Evolutionary conservation across 768 basidiomycete genomes (phyloP), one percentile per base, ranked within the genome.

Genomic region (Tulasnella sp.): DNA sequence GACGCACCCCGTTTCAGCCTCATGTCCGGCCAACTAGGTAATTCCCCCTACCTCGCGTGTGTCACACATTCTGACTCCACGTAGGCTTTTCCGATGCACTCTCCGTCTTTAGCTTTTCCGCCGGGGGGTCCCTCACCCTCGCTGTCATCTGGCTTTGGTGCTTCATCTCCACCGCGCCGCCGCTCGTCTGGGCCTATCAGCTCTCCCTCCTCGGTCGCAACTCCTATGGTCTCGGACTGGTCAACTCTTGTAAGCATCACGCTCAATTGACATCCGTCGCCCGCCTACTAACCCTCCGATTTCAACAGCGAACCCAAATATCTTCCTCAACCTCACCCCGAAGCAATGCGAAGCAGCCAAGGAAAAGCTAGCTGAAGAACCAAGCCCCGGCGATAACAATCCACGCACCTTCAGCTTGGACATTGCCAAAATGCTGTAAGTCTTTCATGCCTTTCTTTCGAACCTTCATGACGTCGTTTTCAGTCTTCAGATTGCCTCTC

Each of bases 371-470:
- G 31, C 21, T 17, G 14, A 21, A 12, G 29, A 8, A n/a, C 31
- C 36, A 7, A 15, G 29, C 25, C 17, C 23, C 9, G 8, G 25
- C 3, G 31, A 35, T 17, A n/a, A 12, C 11, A 17, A 49, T 35
- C 7, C 11, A n/a, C 40, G 45, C 21, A 17, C 19, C n/a, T 59
- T 59, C 41, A 35, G 50, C 25, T 29, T 35, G 21, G 59, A 60
- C 39, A 35, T 49, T 19, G 58, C 59, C 8, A 60, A 60, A 37
- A 25, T 60, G 19, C 35, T 60, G 59, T 60, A 50, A 40, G 41
- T 31, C 42, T 42, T 25, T 45, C 27, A n/a, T 56, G 23, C 40
- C 4, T 11, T 36, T 36, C 32, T 2, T 27, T 53, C 2, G 5
- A 49, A 29, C 48, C 9, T 7, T 49, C 8, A 15, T 3, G 21